Percentiles rank a stretch among this genome's conserved stretches.
Conservation (phyloP, 257 asterid genomes). For the Catharanthus roseus region DNA sequence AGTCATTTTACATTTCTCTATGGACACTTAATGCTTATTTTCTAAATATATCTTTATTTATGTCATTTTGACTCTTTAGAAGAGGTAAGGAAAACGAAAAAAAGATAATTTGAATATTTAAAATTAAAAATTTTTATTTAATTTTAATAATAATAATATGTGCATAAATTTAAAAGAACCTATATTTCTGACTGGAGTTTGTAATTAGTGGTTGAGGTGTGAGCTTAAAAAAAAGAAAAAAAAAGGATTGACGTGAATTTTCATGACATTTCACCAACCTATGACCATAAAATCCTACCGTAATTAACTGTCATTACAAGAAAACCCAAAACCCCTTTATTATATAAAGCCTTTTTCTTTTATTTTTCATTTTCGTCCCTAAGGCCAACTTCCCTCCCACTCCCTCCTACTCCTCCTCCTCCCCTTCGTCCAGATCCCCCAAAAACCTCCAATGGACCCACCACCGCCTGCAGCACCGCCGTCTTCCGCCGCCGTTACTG, state of each 20-base stretch:
- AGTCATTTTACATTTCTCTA: no score
- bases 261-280: slow-evolving; percentile 6
- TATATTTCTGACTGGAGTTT: no score
- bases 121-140: no score
- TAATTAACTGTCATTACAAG: neutral
- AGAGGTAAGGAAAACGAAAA: no score
- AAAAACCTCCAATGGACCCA: slow-evolving; percentile 37
- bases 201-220: no score
- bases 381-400: neutral
- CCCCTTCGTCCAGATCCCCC: slow-evolving; percentile 7
- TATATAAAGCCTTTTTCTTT: slow-evolving; percentile 9
- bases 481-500: slow-evolving; percentile 22
- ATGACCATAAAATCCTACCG: neutral
- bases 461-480: slow-evolving; percentile 38
- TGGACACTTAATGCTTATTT: no score
- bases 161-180: no score
- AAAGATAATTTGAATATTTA: no score
- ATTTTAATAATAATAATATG: no score
- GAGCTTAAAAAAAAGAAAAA: no score
- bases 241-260: neutral
- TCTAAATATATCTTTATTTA: no score
- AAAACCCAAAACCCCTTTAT: slow-evolving; percentile 10
- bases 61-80: no score
- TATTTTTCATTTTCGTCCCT: neutral
- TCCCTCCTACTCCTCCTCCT: neutral